phyloP scores from a whole-genome alignment of 176 grass and related monocot genomes.

The Aegilops umbellulata region DNA sequence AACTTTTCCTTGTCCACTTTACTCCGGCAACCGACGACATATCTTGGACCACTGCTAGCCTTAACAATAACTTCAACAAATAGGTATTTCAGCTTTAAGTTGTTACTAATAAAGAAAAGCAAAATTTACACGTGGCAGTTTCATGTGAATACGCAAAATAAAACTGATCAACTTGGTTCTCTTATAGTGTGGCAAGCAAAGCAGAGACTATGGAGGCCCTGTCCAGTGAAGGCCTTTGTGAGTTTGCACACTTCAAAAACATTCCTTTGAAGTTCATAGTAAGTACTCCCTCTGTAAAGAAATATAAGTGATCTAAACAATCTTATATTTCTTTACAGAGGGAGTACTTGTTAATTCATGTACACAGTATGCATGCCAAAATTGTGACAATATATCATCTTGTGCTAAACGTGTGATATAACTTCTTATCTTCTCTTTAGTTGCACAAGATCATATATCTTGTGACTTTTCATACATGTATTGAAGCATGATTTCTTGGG shows the following conservation, averaged over 20 bases:
- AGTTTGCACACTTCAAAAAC: neutral
- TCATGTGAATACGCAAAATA: neutral
- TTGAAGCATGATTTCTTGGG: neutral
- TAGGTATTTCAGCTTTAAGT: slow-evolving; percentile 22
- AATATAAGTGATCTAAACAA: too few relatives aligned
- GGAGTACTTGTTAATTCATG: neutral
- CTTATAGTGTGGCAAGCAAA: neutral
- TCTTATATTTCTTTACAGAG: too few relatives aligned
- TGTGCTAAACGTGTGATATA: neutral
- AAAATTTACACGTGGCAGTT: neutral
- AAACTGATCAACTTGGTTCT: neutral
- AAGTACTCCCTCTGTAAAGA: neutral
- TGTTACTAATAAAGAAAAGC: neutral
- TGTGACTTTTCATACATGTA: neutral
- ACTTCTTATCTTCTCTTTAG: neutral
- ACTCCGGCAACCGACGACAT: slow-evolving; percentile 96
- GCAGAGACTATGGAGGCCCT: neutral
- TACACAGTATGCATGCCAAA: neutral
- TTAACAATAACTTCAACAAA: slow-evolving; percentile 86
- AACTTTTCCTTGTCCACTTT: slow-evolving; percentile 99
- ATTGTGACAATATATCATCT: neutral
- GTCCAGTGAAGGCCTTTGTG: neutral
- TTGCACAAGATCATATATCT: neutral
- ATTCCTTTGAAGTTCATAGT: neutral
- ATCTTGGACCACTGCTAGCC: slow-evolving; percentile 96